These are phyloP conservation scores for Apostasia ramifera DNA, from an alignment of 106 monocot species.

Conservation along the genomic window DNA sequence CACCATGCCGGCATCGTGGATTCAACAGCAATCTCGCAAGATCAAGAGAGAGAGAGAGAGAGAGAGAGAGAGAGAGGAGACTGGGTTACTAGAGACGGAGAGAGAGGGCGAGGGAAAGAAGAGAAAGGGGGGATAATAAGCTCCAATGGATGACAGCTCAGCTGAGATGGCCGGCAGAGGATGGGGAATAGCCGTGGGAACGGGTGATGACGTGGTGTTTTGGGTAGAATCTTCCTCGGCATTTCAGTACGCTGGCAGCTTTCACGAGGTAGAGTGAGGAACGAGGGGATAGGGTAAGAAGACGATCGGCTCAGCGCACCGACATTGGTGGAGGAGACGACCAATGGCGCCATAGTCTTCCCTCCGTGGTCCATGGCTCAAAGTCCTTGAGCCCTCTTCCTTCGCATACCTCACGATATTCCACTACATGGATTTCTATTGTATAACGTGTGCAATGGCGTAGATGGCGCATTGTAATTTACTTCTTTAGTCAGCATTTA, in stretches of 20 bases:
- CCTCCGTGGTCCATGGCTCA: too few relatives aligned
- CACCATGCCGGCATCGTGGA: conserved; percentile 55
- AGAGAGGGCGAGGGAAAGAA: background rate
- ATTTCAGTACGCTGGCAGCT: background rate
- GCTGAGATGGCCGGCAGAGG: conserved; percentile 1
- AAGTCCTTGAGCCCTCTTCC: too few relatives aligned
- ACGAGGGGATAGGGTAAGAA: too few relatives aligned
- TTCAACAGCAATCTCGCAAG: background rate
- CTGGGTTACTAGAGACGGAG: background rate
- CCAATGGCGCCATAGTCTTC: too few relatives aligned
- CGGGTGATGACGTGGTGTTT: background rate
- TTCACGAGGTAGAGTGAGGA: too few relatives aligned
- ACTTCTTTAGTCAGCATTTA: too few relatives aligned
- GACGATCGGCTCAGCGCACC: too few relatives aligned
- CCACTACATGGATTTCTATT: too few relatives aligned
- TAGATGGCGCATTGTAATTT: too few relatives aligned
- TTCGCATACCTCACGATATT: too few relatives aligned
- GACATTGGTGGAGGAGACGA: too few relatives aligned
- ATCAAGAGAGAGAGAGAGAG: conserved; percentile 1
- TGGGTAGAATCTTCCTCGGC: background rate
- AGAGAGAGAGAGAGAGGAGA: background rate
- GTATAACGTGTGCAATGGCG: too few relatives aligned
- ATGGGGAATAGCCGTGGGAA: background rate
- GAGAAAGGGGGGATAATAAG: background rate
- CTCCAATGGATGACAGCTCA: background rate